Conservation (phyloP, 768 basidiomycete genomes). For the Crassisporium funariophilum region DNA sequence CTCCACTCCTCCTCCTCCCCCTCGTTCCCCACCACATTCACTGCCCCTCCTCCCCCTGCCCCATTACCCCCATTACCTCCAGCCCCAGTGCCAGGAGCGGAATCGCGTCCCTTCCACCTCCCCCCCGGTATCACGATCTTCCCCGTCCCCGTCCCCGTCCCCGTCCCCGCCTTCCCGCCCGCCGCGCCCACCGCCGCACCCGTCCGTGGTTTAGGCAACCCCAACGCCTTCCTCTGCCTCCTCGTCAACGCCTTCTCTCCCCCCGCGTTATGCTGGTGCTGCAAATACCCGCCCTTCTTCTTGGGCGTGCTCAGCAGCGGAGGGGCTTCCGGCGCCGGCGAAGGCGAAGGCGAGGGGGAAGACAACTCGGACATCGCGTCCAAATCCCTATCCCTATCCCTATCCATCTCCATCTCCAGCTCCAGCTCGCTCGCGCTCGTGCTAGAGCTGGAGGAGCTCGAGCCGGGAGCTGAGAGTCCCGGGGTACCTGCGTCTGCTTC, state of each 20-base stretch:
- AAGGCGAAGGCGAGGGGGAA: constrained; percentile 30
- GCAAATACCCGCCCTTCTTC: neutral
- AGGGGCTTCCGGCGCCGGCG: too few relatives aligned
- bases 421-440: constrained; percentile 17
- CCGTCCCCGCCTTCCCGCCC: constrained; percentile 41
- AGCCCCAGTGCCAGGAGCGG: constrained; percentile 21
- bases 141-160: constrained; percentile 42
- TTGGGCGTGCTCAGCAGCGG: constrained; percentile 4
- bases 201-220: constrained; percentile 57
- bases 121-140: constrained; percentile 74
- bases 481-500: constrained; percentile 25
- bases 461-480: constrained; percentile 20
- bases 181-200: constrained; percentile 34
- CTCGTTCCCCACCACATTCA: constrained; percentile 42
- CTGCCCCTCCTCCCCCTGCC: constrained; percentile 30
- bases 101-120: constrained; percentile 32
- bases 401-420: too few relatives aligned
- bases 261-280: neutral
- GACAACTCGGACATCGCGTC: constrained; percentile 12
- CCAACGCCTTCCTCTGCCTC: constrained; percentile 68
- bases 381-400: too few relatives aligned
- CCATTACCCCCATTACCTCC: constrained; percentile 28
- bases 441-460: constrained; percentile 12
- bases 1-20: constrained; percentile 54
- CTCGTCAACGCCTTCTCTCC: constrained; percentile 53